phyloP scores from a whole-genome alignment of 192 early-diverging fungal species.

The Coemansia sp. region DNA sequence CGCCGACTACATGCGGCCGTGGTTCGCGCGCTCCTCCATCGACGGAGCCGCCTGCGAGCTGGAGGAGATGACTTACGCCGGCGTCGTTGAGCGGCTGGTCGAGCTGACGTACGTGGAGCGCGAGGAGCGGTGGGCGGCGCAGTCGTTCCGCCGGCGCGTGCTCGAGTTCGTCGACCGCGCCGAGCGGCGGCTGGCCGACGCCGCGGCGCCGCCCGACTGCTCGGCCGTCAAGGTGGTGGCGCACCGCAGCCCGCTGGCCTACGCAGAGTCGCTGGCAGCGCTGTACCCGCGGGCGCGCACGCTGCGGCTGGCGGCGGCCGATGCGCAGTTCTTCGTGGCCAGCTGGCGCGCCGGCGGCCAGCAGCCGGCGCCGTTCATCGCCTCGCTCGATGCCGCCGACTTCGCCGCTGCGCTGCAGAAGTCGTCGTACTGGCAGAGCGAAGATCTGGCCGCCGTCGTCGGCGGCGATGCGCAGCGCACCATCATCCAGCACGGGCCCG shows the following conservation, averaged over 20 bases:
- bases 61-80: conserved; percentile 90
- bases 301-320: conserved; percentile 23
- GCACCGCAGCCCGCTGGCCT: not conserved
- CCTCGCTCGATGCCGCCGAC: conserved; percentile 73
- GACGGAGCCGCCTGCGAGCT: conserved; percentile 73
- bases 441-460: conserved; percentile 80
- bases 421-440: conserved; percentile 87
- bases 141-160: conserved; percentile 66
- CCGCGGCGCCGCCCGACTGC: not conserved
- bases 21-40: conserved; percentile 79
- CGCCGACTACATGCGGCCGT: conserved; percentile 85
- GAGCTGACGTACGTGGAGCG: conserved; percentile 74
- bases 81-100: conserved; percentile 77
- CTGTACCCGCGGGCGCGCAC: conserved; percentile 14
- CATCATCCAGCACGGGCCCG: conserved; percentile 86
- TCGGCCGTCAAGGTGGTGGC: not conserved
- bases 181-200: conserved; percentile 73
- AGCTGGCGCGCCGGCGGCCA: conserved; percentile 64
- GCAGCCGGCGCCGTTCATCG: conserved; percentile 90
- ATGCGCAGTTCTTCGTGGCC: conserved; percentile 31
- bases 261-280: conserved; percentile 18
- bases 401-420: conserved; percentile 91
- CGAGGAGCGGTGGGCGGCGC: conserved; percentile 77
- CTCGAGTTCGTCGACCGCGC: conserved; percentile 83
- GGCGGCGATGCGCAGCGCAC: conserved; percentile 83